Percentiles rank a stretch among this genome's conserved stretches.
Evolutionary conservation across 805 yeast genomes (phyloP).

Genomic region (Wickerhamomyces subpelliculosus): DNA sequence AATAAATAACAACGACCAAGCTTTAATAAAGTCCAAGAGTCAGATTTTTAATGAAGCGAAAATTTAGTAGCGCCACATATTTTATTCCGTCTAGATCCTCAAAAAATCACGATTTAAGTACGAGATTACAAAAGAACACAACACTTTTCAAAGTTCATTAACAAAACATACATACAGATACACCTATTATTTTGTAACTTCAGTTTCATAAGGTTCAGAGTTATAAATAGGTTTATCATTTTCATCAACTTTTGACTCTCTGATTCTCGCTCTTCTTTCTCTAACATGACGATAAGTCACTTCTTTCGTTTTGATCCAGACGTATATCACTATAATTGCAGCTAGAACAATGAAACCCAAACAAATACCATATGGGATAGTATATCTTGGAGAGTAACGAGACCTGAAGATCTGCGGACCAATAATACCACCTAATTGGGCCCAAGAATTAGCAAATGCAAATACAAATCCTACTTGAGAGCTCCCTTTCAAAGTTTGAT

Average conservation of each 20-base stretch:
- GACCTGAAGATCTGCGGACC: slow-evolving; percentile 11
- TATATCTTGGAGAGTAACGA: slow-evolving; percentile 6
- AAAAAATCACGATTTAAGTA: no score
- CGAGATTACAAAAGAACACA: no score
- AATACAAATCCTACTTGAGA: slow-evolving; percentile 7
- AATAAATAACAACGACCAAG: no score
- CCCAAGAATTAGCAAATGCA: slow-evolving; percentile 4
- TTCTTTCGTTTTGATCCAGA: background rate
- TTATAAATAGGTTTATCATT: background rate
- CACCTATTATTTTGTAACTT: no score
- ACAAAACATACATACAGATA: no score
- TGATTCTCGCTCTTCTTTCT: background rate
- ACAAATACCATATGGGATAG: slow-evolving; percentile 6
- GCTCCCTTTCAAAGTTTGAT: slow-evolving; percentile 5
- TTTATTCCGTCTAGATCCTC: no score
- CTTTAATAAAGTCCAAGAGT: no score
- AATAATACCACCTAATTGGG: slow-evolving; percentile 8
- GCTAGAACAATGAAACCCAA: slow-evolving; percentile 5
- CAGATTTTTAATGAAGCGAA: no score
- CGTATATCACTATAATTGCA: background rate
- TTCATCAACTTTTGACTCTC: background rate
- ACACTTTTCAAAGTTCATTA: no score
- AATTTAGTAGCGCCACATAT: no score
- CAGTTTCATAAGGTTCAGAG: no score
- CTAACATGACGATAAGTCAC: background rate